Percentiles rank a stretch among this genome's conserved stretches.
Conservation (phyloP, 2,329 filamentous ascomycete genomes). For the Clathrospora elynae region DNA sequence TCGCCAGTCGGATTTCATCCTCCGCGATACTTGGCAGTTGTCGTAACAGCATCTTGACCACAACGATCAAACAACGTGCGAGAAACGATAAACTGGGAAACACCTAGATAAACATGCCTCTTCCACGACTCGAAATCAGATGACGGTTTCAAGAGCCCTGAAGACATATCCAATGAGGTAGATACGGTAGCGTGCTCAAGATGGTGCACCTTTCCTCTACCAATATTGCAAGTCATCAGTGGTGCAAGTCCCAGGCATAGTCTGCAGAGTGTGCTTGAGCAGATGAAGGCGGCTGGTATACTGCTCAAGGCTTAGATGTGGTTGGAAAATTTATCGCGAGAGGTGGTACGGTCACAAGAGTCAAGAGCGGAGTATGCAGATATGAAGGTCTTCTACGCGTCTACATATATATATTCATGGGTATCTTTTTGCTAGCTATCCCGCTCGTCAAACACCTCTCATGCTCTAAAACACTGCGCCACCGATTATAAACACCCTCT, state of each 20-base stretch:
- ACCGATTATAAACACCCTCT: slow-evolving; percentile 93
- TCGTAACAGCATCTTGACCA: background rate
- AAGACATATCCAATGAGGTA: too few relatives aligned
- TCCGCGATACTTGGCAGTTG: background rate
- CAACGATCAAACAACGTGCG: background rate
- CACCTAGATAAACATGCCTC: background rate
- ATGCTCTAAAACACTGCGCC: slow-evolving; percentile 72
- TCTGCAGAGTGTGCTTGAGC: slow-evolving; percentile 45
- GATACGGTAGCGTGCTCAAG: too few relatives aligned
- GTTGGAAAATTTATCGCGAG: too few relatives aligned
- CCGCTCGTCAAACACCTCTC: background rate
- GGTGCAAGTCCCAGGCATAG: slow-evolving; percentile 11
- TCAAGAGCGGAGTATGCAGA: too few relatives aligned
- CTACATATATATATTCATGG: background rate
- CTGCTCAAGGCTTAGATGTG: slow-evolving; percentile 14
- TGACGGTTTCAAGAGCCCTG: background rate
- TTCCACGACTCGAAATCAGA: background rate
- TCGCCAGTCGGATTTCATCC: background rate
- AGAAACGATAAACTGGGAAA: background rate
- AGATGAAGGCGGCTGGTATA: slow-evolving; percentile 39
- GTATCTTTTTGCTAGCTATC: too few relatives aligned
- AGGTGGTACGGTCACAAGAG: too few relatives aligned
- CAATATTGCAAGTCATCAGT: too few relatives aligned
- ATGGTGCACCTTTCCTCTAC: too few relatives aligned
- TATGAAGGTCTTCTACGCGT: too few relatives aligned